Evolutionary conservation across 495 filamentous ascomycete genomes (phyloP).

Genomic region (Aspergillus avenaceus): DNA sequence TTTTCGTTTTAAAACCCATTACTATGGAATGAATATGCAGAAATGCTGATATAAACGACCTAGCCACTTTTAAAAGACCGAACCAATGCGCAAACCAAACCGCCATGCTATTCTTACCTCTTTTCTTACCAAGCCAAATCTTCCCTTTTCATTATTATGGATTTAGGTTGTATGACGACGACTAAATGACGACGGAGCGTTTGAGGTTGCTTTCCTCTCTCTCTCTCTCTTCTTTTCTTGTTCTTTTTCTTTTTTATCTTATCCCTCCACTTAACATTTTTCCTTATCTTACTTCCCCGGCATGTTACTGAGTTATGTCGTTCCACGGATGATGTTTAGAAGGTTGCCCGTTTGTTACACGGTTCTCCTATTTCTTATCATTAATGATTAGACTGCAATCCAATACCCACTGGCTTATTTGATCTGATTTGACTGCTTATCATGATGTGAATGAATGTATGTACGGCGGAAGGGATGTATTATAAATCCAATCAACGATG

Average conservation of each 20-base stretch:
- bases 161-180: slow-evolving; percentile 5
- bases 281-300: not conserved
- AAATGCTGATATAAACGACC: slow-evolving; percentile 8
- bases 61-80: not conserved
- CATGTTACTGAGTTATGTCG: slow-evolving; percentile 1
- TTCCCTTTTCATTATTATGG: slow-evolving; percentile 13
- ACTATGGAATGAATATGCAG: slow-evolving; percentile 13
- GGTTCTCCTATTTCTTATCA: not conserved
- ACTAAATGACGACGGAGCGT: not conserved
- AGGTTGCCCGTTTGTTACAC: not conserved
- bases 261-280: not conserved
- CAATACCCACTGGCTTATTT: slow-evolving; percentile 7
- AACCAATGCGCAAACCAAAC: not conserved
- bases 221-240: not conserved
- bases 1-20: slow-evolving; percentile 11
- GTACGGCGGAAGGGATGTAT: not conserved
- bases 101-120: not conserved
- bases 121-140: not conserved
- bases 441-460: not conserved
- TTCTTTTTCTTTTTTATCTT: not conserved
- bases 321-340: slow-evolving; percentile 3
- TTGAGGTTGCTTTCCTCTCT: not conserved
- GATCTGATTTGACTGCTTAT: not conserved
- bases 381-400: slow-evolving; percentile 1
- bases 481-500: too few relatives aligned